Conservation (phyloP, 1,284 basidiomycete genomes). For the Sanghuangporus sanghuang region DNA sequence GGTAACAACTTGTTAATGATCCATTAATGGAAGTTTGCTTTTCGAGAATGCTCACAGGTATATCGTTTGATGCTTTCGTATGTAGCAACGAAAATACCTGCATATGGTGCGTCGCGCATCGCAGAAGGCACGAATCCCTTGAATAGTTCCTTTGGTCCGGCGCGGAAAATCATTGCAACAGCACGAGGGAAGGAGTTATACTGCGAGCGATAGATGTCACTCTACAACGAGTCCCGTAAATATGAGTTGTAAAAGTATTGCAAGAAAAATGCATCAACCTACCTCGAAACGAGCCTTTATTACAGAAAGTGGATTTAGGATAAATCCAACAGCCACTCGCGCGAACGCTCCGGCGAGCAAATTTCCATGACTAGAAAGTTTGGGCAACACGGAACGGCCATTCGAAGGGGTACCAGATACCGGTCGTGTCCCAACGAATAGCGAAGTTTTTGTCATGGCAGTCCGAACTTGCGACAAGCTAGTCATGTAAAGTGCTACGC, state of each 20-base stretch:
- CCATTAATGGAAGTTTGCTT: not conserved
- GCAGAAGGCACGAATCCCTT: constrained; percentile 90
- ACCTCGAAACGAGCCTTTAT: constrained; percentile 95
- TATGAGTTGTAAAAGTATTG: not conserved
- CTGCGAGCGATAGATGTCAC: constrained; percentile 60
- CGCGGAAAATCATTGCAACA: constrained; percentile 55
- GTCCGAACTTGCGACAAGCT: constrained; percentile 74
- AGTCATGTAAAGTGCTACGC: constrained; percentile 91
- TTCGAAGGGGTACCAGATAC: constrained; percentile 21
- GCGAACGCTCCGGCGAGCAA: constrained; percentile 85
- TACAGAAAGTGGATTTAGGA: constrained; percentile 91
- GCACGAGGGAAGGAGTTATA: constrained; percentile 67
- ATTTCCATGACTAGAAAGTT: constrained; percentile 78
- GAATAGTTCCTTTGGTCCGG: constrained; percentile 80
- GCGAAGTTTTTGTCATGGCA: constrained; percentile 60
- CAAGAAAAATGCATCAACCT: constrained; percentile 23
- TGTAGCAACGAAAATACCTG: constrained; percentile 87
- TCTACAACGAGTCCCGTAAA: constrained; percentile 38
- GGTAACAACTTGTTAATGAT: constrained; percentile 2
- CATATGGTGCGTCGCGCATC: constrained; percentile 92
- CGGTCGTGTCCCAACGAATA: constrained; percentile 38
- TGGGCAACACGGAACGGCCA: constrained; percentile 62
- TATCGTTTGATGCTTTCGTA: constrained; percentile 85
- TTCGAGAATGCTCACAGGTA: constrained; percentile 40
- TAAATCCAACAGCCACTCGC: constrained; percentile 80